A percentile compares a stretch with the other conserved stretches of the same genome.
phyloP scores from a whole-genome alignment of 352 stramenopile species.

The Thalassiosira mediterranea region DNA sequence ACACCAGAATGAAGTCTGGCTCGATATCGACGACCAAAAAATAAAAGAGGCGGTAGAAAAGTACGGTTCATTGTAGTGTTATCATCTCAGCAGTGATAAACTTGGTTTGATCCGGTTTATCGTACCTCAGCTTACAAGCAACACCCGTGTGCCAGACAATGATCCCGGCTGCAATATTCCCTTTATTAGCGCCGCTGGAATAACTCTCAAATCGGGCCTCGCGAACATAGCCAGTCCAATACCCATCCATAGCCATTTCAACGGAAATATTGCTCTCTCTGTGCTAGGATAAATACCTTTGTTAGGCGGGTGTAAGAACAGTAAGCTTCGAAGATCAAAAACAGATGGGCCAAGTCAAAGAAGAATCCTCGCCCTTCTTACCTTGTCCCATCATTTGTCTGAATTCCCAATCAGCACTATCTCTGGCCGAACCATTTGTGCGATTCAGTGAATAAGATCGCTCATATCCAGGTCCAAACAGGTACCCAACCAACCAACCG shows the following conservation, averaged over 20 bases:
- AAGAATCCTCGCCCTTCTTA: no score
- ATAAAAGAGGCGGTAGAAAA: no score
- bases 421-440: slow-evolving; percentile 52
- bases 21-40: no score
- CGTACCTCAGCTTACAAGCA: no score
- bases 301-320: no score
- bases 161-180: slow-evolving; percentile 35
- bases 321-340: no score
- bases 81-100: no score
- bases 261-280: slow-evolving; percentile 31
- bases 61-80: no score
- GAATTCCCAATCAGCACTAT: slow-evolving; percentile 62
- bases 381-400: slow-evolving; percentile 69
- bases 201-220: slow-evolving; percentile 35
- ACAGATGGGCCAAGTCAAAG: no score
- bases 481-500: slow-evolving; percentile 57
- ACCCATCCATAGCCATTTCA: slow-evolving; percentile 41
- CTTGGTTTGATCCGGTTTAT: no score
- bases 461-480: slow-evolving; percentile 69
- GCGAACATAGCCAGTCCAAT: slow-evolving; percentile 15
- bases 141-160: slow-evolving; percentile 30
- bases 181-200: slow-evolving; percentile 39
- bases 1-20: slow-evolving; percentile 23
- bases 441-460: slow-evolving; percentile 61
- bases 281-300: slow-evolving; percentile 48